A percentile compares a stretch with the other conserved stretches of the same genome.
Evolutionary conservation across 139 green algal genomes (phyloP).

Genomic region (Coelastrella sp.): DNA sequence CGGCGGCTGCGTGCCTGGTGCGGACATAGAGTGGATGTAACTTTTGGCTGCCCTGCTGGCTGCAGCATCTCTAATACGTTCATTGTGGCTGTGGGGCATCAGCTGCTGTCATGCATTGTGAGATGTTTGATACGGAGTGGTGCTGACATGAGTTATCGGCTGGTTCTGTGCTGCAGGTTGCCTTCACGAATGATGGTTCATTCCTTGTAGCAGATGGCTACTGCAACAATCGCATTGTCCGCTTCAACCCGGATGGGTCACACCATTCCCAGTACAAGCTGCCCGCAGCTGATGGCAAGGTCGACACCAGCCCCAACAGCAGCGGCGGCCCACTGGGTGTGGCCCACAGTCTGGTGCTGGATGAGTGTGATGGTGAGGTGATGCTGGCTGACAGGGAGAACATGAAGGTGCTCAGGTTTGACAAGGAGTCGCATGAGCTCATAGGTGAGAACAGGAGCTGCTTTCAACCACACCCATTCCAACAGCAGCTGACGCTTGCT

Average conservation of each 20-base stretch:
- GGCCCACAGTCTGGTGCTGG: constrained; percentile 76
- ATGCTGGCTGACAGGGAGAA: constrained; percentile 76
- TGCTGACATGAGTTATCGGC: too few relatives aligned
- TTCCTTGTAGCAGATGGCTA: constrained; percentile 88
- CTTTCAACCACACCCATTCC: too few relatives aligned
- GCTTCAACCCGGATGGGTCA: constrained; percentile 57
- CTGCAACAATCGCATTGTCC: constrained; percentile 72
- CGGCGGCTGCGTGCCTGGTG: not conserved
- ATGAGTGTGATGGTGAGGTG: constrained; percentile 80
- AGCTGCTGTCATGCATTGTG: not conserved
- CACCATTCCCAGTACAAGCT: constrained; percentile 48
- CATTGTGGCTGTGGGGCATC: not conserved
- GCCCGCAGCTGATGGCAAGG: not conserved
- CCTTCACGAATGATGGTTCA: constrained; percentile 70
- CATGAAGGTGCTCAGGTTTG: constrained; percentile 46
- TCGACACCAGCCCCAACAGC: not conserved
- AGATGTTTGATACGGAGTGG: too few relatives aligned
- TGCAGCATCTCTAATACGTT: not conserved
- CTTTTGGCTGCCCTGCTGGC: not conserved
- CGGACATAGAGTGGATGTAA: not conserved
- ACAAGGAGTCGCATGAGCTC: constrained; percentile 10
- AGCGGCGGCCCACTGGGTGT: constrained; percentile 43
- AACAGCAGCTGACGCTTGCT: too few relatives aligned
- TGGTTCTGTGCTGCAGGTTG: constrained; percentile 62
- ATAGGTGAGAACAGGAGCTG: constrained; percentile 10